Base-by-base conservation (phyloP, 2,329 filamentous ascomycete species). In the Scopulariopsis brevicaulis region DNA sequence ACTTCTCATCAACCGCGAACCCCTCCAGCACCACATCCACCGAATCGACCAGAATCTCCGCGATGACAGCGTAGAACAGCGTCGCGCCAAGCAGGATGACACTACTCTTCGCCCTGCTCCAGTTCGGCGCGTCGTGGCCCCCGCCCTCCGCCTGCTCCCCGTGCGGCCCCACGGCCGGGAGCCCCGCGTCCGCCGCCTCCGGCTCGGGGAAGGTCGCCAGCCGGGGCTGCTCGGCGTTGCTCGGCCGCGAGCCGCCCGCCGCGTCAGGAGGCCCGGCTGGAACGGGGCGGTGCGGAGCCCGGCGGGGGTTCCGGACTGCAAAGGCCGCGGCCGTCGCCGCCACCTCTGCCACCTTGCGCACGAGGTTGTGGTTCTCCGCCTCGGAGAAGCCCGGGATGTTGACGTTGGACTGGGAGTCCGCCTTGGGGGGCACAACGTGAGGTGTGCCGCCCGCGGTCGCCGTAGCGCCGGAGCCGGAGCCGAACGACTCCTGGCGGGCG, bases 51-150 rank as follows among this genome's bases (percentile, higher is more conserved):
- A 99, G 75, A 57, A 99, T 96, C 71, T 99, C 94, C 8, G 94
- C 94, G 68, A 99, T 96, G 43, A 97, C 77, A n/a, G 95, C 94
- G 69, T 99, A 99, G 14, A 96, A 80, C 15, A 97, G 67, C 0
- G 94, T 99, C 3, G 95, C 93, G 1, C 84, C 86, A 63, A 97
- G 83, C 14, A 99, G 78, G 59, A 99, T 93, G 53, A 96, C 77
- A 2, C 90, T 81, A 76, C 90, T 96, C 80, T 97, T 97, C 57
- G 81, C 82, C 61, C 91, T 86, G 65, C 93, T 90, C 94, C 94
- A 99, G 69, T 99, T 99, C 4, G 94, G 94, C n/a, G 94, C 94
- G 71, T 99, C 94, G 66, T 99, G 95, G 1, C 93, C 92, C 53
- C 89, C 89, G 15, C 72, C 69, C n/a, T 70, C 70, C n/a, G 61